Evolutionary conservation across 2,329 filamentous ascomycete species (phyloP).

Genomic region (Chrysosporium keratinophilum): DNA sequence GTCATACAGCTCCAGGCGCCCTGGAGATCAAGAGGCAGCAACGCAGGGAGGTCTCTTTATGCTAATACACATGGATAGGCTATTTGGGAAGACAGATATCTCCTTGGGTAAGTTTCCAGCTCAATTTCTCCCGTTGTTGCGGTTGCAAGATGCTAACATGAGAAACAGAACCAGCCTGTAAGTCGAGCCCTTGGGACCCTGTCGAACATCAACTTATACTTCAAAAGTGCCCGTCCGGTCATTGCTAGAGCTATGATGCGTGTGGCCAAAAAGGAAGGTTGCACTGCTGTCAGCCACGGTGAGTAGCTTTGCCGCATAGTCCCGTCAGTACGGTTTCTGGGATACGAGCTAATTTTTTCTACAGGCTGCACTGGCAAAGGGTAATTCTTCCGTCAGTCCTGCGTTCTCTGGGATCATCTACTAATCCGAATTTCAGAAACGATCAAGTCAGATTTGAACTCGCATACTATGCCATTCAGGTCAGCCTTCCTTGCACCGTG

Average conservation of each 20-base stretch:
- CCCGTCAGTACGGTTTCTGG: neutral
- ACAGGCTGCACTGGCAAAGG: constrained; percentile 39
- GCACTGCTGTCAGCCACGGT: constrained; percentile 34
- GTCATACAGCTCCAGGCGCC: constrained; percentile 2
- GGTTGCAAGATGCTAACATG: constrained; percentile 17
- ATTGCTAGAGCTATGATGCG: constrained; percentile 38
- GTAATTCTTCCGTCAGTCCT: constrained; percentile 7
- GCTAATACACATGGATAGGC: constrained; percentile 39
- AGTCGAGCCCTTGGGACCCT: neutral
- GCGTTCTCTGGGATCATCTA: neutral
- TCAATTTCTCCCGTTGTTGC: neutral
- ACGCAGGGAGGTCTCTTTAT: constrained; percentile 13
- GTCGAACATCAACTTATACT: neutral
- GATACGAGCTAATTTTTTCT: neutral
- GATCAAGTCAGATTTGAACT: constrained; percentile 43
- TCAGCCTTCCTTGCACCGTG: neutral
- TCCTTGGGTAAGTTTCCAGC: constrained; percentile 38
- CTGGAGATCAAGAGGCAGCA: constrained; percentile 15
- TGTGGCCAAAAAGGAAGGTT: constrained; percentile 36
- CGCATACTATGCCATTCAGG: constrained; percentile 39
- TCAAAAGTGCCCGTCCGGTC: constrained; percentile 34
- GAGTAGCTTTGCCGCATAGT: neutral
- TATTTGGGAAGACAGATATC: constrained; percentile 58
- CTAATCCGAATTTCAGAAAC: constrained; percentile 21
- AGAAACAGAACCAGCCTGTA: constrained; percentile 27